Evolutionary conservation across 202 grass and related monocot species (phyloP).

Genomic region (Thinopyrum obtusiflorum): DNA sequence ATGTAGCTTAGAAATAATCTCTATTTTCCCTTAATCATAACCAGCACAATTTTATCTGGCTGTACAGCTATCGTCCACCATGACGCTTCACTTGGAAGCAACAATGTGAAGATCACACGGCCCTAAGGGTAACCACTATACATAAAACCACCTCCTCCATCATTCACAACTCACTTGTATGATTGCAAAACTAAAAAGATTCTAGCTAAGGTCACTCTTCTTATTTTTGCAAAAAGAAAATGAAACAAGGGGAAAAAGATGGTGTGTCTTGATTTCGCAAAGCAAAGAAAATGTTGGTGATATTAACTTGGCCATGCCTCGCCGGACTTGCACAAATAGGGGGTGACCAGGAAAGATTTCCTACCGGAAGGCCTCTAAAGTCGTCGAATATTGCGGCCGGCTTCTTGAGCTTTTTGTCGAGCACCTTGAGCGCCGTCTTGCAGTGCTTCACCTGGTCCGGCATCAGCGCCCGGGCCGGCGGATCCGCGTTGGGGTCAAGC

Average conservation of each 20-base stretch:
- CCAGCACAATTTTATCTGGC: background rate
- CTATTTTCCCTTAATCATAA: background rate
- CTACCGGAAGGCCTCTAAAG: slow-evolving; percentile 58
- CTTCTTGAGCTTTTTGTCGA: slow-evolving; percentile 51
- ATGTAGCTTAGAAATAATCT: background rate
- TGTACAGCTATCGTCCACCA: background rate
- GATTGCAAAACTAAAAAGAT: background rate
- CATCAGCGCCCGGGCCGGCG: slow-evolving; percentile 14
- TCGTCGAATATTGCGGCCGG: slow-evolving; percentile 39
- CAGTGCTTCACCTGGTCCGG: slow-evolving; percentile 37
- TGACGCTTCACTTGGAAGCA: slow-evolving; percentile 37
- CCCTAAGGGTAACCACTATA: background rate
- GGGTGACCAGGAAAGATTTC: background rate
- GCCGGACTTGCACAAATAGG: background rate
- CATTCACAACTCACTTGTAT: background rate
- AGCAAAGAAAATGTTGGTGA: background rate
- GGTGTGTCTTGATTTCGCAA: background rate
- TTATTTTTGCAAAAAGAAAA: background rate
- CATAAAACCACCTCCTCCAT: background rate
- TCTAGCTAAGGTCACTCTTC: background rate
- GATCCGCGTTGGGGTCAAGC: background rate
- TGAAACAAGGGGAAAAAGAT: background rate
- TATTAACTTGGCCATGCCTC: background rate
- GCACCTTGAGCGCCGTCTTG: slow-evolving; percentile 47
- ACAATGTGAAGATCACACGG: background rate